A percentile compares a stretch with the other conserved stretches of the same genome.
Conservation (phyloP, 1,139 yeast species). For the Diutina catenulata region DNA sequence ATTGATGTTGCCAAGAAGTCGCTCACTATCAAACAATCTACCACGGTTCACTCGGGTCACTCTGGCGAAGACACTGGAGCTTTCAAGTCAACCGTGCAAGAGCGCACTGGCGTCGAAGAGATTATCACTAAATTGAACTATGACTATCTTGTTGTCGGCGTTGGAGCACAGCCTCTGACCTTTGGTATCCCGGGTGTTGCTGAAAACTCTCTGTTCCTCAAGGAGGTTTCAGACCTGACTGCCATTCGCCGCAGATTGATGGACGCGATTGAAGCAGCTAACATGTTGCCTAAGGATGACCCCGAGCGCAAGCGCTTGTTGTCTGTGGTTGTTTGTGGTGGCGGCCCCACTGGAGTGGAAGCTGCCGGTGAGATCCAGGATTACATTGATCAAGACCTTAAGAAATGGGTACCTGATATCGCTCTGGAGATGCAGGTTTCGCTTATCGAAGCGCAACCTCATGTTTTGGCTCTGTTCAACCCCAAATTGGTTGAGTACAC, state of each 20-base stretch:
- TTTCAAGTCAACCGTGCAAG: conserved; percentile 37
- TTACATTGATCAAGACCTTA: conserved; percentile 82
- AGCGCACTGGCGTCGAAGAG: conserved; percentile 14
- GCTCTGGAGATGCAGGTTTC: conserved; percentile 73
- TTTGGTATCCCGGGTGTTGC: conserved; percentile 91
- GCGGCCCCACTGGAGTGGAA: conserved; percentile 97
- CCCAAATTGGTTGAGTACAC: conserved; percentile 78
- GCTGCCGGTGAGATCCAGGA: conserved; percentile 93
- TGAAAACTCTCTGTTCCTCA: conserved; percentile 75
- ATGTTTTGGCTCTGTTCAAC: conserved; percentile 80
- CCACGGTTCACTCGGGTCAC: conserved; percentile 41
- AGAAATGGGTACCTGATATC: conserved; percentile 80
- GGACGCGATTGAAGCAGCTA: conserved; percentile 77
- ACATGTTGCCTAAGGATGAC: conserved; percentile 60
- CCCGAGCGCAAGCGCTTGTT: conserved; percentile 72
- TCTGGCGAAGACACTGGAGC: conserved; percentile 42
- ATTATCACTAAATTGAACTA: conserved; percentile 42
- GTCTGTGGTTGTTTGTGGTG: conserved; percentile 83
- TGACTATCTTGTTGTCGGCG: conserved; percentile 79
- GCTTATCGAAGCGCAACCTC: conserved; percentile 84
- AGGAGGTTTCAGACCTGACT: conserved; percentile 77
- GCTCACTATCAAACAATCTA: conserved; percentile 46
- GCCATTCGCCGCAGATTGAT: conserved; percentile 65
- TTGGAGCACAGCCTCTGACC: conserved; percentile 87
- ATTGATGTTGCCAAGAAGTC: conserved; percentile 60